phyloP scores from a whole-genome alignment of 768 basidiomycete species.

The Trametes meyenii region DNA sequence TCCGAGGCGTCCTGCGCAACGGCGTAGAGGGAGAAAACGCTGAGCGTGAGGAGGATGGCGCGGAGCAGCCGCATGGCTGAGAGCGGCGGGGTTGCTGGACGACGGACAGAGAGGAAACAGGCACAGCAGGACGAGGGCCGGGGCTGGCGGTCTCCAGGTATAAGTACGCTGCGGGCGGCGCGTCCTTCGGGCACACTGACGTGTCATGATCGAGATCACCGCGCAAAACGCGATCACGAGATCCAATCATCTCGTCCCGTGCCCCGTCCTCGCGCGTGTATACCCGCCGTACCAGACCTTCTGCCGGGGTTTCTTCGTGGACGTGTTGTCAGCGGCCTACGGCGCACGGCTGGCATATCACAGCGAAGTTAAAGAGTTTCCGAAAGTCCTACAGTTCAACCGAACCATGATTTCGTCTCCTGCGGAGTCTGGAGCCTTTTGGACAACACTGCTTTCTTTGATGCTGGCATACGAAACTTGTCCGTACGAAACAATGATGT shows the following conservation, averaged over 20 bases:
- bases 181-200: slow-evolving; percentile 18
- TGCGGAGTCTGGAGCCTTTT: neutral
- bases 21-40: slow-evolving; percentile 46
- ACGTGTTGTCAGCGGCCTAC: no score
- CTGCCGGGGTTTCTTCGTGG: neutral
- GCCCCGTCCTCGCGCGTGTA: neutral
- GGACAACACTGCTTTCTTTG: neutral
- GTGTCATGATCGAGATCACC: slow-evolving; percentile 25
- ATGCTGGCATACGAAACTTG: no score
- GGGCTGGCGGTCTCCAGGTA: neutral
- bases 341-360: no score
- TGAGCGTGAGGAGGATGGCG: slow-evolving; percentile 49
- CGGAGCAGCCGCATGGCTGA: slow-evolving; percentile 60
- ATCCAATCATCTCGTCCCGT: slow-evolving; percentile 6
- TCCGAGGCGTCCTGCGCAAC: slow-evolving; percentile 51
- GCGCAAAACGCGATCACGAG: slow-evolving; percentile 25
- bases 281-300: neutral
- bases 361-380: no score
- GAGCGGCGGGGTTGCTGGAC: neutral
- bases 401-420: neutral
- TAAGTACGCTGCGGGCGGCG: slow-evolving; percentile 12
- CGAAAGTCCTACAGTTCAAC: no score
- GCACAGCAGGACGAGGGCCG: neutral
- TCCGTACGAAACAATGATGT: no score
- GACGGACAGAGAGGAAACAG: neutral